These are phyloP conservation scores for Solanum dulcamara DNA, from an alignment of 257 asterid species.

Conservation along the genomic window DNA sequence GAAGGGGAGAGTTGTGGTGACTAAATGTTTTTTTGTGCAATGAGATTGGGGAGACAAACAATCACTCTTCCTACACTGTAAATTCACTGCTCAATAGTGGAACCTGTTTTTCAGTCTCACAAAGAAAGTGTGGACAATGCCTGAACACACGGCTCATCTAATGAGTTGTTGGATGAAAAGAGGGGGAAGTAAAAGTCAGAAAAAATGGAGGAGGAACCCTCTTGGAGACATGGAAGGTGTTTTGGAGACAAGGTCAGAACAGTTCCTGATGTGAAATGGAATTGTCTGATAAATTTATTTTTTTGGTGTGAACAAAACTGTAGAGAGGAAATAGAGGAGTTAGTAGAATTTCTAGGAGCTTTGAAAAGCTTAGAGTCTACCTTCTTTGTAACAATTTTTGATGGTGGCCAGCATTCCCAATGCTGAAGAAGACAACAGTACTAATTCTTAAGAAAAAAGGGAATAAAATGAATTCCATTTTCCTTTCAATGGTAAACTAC, in stretches of 20 bases:
- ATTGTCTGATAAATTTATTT: too few relatives aligned
- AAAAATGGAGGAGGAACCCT: not conserved
- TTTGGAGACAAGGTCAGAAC: not conserved
- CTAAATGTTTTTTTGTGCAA: too few relatives aligned
- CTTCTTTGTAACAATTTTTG: not conserved
- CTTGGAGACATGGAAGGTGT: not conserved
- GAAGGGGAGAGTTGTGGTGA: too few relatives aligned
- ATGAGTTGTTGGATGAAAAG: not conserved
- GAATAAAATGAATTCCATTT: not conserved
- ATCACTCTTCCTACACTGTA: too few relatives aligned
- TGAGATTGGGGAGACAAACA: too few relatives aligned
- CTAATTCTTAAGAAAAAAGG: not conserved
- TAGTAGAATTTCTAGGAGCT: not conserved
- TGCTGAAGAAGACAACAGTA: not conserved
- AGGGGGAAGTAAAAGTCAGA: not conserved
- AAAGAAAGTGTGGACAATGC: too few relatives aligned
- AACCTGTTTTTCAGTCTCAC: too few relatives aligned
- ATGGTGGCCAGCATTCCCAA: not conserved
- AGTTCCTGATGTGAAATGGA: not conserved
- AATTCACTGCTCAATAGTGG: too few relatives aligned
- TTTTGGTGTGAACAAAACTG: not conserved
- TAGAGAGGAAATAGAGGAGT: not conserved
- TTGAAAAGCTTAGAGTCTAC: not conserved
- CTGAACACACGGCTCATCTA: too few relatives aligned
- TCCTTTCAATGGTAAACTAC: not conserved